Evolutionary conservation across 2,329 filamentous ascomycete genomes (phyloP).

Genomic region (Beauveria sp.): DNA sequence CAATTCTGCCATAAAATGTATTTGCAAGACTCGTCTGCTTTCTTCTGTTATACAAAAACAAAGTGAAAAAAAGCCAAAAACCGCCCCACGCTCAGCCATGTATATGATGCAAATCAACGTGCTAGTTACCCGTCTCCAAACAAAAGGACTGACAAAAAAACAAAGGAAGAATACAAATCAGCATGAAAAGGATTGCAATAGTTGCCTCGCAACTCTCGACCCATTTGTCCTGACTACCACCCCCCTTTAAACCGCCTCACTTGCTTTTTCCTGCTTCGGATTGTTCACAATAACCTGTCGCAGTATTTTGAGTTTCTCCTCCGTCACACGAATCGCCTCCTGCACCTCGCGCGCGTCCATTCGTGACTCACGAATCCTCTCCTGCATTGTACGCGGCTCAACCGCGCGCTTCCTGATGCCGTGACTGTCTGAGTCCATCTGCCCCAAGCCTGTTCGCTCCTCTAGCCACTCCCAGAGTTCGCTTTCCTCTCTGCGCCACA

Average conservation of each 20-base stretch:
- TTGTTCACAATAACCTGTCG: constrained; percentile 60
- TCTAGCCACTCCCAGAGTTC: constrained; percentile 93
- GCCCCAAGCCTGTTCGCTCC: constrained; percentile 70
- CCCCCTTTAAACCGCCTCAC: background rate
- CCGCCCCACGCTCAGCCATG: constrained; percentile 2
- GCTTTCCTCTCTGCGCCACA: constrained; percentile 82
- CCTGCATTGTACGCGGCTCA: constrained; percentile 50
- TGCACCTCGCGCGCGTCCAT: constrained; percentile 69
- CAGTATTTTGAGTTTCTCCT: constrained; percentile 71
- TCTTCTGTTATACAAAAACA: constrained; percentile 8
- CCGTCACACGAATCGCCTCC: constrained; percentile 76
- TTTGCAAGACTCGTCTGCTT: background rate
- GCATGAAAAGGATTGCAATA: background rate
- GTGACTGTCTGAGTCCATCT: constrained; percentile 31
- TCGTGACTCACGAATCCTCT: constrained; percentile 47
- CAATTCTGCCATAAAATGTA: background rate
- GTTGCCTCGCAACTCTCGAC: background rate
- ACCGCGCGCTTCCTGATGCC: constrained; percentile 37
- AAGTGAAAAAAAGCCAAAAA: constrained; percentile 1
- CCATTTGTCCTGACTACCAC: background rate
- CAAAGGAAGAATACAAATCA: constrained; percentile 5
- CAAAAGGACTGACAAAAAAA: background rate
- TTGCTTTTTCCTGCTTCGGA: constrained; percentile 16
- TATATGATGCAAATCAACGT: constrained; percentile 2
- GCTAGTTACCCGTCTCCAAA: background rate